These are phyloP conservation scores for Striga asiatica DNA, from an alignment of 257 asterid genomes.

Conservation along the genomic window DNA sequence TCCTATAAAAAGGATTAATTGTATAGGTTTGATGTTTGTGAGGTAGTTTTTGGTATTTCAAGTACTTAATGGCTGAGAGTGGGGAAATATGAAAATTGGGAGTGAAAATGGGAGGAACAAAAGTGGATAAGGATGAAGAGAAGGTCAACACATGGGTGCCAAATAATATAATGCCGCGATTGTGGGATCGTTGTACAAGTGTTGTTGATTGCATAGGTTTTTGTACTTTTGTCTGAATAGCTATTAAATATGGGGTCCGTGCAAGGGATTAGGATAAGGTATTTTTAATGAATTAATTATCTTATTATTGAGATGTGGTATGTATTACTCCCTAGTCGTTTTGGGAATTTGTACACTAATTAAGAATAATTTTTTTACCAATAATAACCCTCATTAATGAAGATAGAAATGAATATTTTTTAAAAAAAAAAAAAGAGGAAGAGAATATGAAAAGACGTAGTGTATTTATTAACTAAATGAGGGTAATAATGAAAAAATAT, in stretches of 20 bases:
- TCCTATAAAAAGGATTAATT: background rate
- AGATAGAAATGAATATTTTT: too few relatives aligned
- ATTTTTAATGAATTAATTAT: too few relatives aligned
- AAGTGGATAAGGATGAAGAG: conserved; percentile 38
- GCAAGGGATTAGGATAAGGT: background rate
- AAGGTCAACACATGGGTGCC: conserved; percentile 13
- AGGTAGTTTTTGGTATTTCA: conserved; percentile 12
- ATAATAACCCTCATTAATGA: too few relatives aligned
- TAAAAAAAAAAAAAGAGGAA: too few relatives aligned
- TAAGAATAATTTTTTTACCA: too few relatives aligned
- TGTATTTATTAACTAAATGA: too few relatives aligned
- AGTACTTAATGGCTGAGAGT: background rate
- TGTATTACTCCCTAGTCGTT: too few relatives aligned
- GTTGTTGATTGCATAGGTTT: background rate
- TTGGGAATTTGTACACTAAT: too few relatives aligned
- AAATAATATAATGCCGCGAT: background rate
- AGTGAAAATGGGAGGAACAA: conserved; percentile 8
- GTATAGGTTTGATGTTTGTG: background rate
- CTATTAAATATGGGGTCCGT: too few relatives aligned
- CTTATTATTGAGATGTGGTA: too few relatives aligned
- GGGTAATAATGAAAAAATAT: too few relatives aligned
- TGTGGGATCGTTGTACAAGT: conserved; percentile 14
- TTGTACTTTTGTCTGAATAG: conserved; percentile 14
- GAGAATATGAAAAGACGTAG: too few relatives aligned
- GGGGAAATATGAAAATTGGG: background rate